Evolutionary conservation across 768 basidiomycete genomes (phyloP).

Genomic region (Amanita phalloides): DNA sequence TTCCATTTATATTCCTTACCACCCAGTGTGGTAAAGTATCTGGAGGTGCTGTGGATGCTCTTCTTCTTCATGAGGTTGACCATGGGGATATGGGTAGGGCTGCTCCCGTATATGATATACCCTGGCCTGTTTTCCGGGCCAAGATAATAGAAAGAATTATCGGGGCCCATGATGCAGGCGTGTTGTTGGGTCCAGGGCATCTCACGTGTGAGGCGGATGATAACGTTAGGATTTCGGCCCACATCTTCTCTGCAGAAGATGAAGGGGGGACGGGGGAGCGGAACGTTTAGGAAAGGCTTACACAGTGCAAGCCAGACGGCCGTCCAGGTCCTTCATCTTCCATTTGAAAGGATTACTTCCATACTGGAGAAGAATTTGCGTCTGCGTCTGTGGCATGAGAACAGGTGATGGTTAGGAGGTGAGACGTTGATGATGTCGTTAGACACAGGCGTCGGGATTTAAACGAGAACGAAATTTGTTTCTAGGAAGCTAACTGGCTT

Average conservation of each 20-base stretch:
- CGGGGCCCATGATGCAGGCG: slow-evolving; percentile 67
- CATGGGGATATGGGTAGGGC: slow-evolving; percentile 45
- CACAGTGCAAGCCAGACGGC: slow-evolving; percentile 58
- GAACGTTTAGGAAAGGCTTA: slow-evolving; percentile 21
- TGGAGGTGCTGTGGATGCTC: slow-evolving; percentile 54
- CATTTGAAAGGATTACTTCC: slow-evolving; percentile 53
- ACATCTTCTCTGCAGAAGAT: slow-evolving; percentile 25
- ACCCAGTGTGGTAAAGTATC: slow-evolving; percentile 64
- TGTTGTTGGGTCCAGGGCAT: slow-evolving; percentile 56
- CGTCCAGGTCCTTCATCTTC: slow-evolving; percentile 52
- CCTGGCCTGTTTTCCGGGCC: slow-evolving; percentile 54
- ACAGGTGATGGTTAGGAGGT: slow-evolving; percentile 4
- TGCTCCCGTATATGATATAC: slow-evolving; percentile 60
- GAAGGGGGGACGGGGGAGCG: slow-evolving; percentile 1
- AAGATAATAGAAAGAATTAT: slow-evolving; percentile 64
- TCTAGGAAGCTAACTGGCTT: too few species aligned
- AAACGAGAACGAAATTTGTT: too few species aligned
- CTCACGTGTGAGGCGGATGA: slow-evolving; percentile 58
- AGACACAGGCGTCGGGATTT: too few species aligned
- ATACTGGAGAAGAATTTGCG: slow-evolving; percentile 47
- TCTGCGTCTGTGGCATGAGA: neutral
- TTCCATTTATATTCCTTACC: slow-evolving; percentile 73
- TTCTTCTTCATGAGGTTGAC: slow-evolving; percentile 43
- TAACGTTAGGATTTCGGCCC: slow-evolving; percentile 44
- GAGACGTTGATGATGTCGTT: too few species aligned